Base-by-base conservation (phyloP, 2,329 filamentous ascomycete genomes). In the Ophiostoma novo-ulmi region DNA sequence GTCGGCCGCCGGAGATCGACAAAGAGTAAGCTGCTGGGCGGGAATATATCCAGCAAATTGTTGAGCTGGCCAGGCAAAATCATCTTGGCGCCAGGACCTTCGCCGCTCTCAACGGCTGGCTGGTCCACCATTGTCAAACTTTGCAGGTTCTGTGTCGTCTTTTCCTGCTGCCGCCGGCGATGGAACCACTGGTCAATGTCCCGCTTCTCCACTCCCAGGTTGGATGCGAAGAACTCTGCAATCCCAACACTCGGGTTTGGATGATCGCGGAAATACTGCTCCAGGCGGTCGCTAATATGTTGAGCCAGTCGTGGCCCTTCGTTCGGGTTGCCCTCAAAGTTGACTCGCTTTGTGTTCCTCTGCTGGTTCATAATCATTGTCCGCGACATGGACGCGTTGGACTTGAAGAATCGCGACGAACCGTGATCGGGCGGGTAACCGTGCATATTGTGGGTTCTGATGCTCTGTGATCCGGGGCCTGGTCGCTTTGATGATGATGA, bases 111-210 rank as follows among this genome's bases (percentile, higher is more conserved):
- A 1, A 48, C 11, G 0, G 75, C 75, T 10, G 75, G 76, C 8
- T 77, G 75, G 36, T 82, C 80, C 26, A 80, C 80, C 52, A 82
- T 78, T 63, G 77, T 80, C 31, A 85, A 78, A 52, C 77, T 80
- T 48, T 83, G 82, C 6, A 85, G 77, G 67, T 81, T 82, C 72
- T 80, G 79, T 2, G 78, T 79, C 41, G 84, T 81, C 22, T 80
- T 77, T 72, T 85, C 83, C 67, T 81, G 81, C 68, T 85, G 81
- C 39, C 84, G 81, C 26, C 84, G 82, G 71, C 85, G 83, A 72
- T 84, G 81, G 75, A 86, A 87, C 85, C 85, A 87, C 48, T 74
- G 73, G 58, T 85, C 81, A 38, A 87, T 80, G 73, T 86, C 83
- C 67, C 79, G 77, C 3, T 81, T 80, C 70, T 86, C 84, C 35